Conservation (phyloP, 257 asterid genomes). For the Mitragyna speciosa region DNA sequence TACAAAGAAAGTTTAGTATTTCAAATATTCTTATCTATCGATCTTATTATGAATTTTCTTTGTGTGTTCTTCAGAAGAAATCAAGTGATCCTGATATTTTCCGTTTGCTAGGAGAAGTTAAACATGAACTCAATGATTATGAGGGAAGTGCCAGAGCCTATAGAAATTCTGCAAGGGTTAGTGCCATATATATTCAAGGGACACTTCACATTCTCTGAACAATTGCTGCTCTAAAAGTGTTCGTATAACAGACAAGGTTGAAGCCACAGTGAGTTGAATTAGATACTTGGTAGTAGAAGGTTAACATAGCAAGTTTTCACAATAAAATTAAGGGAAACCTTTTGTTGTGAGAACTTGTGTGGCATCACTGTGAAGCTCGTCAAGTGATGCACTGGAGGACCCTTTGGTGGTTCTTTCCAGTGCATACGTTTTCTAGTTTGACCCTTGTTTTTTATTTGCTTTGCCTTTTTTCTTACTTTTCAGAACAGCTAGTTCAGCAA, state of each 20-base stretch:
- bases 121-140: slow-evolving; percentile 79
- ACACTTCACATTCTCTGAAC: not conserved
- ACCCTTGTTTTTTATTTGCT: not conserved
- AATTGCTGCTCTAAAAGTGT: not conserved
- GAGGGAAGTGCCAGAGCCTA: slow-evolving; percentile 82
- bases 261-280: not conserved
- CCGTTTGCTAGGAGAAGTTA: slow-evolving; percentile 94
- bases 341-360: not conserved
- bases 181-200: slow-evolving; percentile 20
- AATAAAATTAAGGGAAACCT: not conserved
- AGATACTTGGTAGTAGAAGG: not conserved
- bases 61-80: slow-evolving; percentile 53
- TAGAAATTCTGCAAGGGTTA: slow-evolving; percentile 66
- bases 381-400: not conserved
- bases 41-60: slow-evolving; percentile 24
- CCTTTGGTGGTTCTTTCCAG: not conserved
- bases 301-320: not conserved
- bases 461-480: not conserved
- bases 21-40: slow-evolving; percentile 11
- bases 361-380: not conserved
- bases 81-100: slow-evolving; percentile 75
- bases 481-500: not conserved
- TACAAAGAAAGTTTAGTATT: slow-evolving; percentile 16
- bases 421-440: not conserved
- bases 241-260: not conserved